phyloP scores from a whole-genome alignment of 2,329 filamentous ascomycete genomes.

The Botryosphaeria dothidea region DNA sequence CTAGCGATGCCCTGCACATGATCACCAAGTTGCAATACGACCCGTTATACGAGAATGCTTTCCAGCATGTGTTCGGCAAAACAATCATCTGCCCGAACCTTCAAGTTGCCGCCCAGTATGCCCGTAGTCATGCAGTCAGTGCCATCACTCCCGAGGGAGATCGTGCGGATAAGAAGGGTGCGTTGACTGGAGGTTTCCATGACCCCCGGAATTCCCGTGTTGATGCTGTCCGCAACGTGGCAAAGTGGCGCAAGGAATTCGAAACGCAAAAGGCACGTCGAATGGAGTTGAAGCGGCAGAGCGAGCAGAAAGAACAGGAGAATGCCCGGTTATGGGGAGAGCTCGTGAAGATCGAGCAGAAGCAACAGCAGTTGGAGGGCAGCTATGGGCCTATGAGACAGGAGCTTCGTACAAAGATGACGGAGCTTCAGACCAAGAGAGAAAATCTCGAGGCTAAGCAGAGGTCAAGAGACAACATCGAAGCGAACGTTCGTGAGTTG shows the following conservation, averaged over 20 bases:
- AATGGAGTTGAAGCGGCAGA: constrained; percentile 65
- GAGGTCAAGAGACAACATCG: constrained; percentile 65
- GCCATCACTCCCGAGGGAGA: constrained; percentile 95
- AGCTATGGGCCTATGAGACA: constrained; percentile 78
- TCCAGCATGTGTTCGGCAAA: constrained; percentile 93
- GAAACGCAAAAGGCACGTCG: constrained; percentile 67
- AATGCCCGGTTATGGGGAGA: constrained; percentile 86
- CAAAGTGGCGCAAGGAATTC: constrained; percentile 72
- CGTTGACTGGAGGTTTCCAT: constrained; percentile 91
- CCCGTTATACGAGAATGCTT: constrained; percentile 74
- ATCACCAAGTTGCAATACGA: constrained; percentile 84
- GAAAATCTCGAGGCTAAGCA: constrained; percentile 74
- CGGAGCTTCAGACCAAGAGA: constrained; percentile 70
- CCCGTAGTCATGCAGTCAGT: constrained; percentile 85
- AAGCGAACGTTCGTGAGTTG: constrained; percentile 58
- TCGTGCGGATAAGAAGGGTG: constrained; percentile 91
- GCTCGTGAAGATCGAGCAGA: constrained; percentile 78
- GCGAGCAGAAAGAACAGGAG: constrained; percentile 81
- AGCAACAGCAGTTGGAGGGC: constrained; percentile 73
- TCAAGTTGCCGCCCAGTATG: constrained; percentile 84
- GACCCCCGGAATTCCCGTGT: constrained; percentile 83
- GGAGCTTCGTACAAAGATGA: constrained; percentile 74
- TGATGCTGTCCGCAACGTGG: constrained; percentile 76
- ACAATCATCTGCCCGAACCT: constrained; percentile 92
- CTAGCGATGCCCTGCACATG: constrained; percentile 83